Evolutionary conservation across 306 rosid species (phyloP), one percentile per base, ranked within the genome.

Genomic region (Lathyrus tuberosus): DNA sequence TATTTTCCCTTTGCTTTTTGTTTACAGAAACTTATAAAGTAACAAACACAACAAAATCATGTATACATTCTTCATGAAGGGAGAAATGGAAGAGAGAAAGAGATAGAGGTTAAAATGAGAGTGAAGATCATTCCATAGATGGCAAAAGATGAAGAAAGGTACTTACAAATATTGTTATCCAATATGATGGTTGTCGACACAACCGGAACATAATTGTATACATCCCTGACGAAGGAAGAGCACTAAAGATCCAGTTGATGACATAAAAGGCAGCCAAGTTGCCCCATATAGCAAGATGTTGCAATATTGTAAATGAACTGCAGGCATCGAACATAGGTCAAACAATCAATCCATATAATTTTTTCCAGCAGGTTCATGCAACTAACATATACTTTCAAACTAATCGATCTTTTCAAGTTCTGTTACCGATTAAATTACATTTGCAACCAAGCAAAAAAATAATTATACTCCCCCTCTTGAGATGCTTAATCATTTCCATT

Each of bases 141-240:
- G 16, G 64, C 28, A 61, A 44, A 63, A 35, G 64, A 80, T 33
- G 22, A 26, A 52, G 17, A 26, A 35, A 66, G 51, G 67, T 71
- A 86, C 96, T 87, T 85, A 91, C 99, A 74, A 82, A 77, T 69
- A 91, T 41, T 46, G 99, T 80, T 66, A 87, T 84, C 99, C 99
- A 94, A 65, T 94, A 94, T 42, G 97, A 91, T 3, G 97, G 97
- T 74, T 91, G 89, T 77, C 65, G 68, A 53, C 95, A 91, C 83
- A 94, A 80, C 64, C 95, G 95, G 70, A 88, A 91, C 96, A 94
- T 94, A 47, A 94, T 91, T 40, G 97, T 94, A 62, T 94, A 86
- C 96, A 94, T 91, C 81, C 97, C 99, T 9, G 99, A 94, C 40
- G 95, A 63, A 70, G 99, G 97, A 84, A 94, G 80, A 63, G 92